phyloP scores from a whole-genome alignment of 148 eudicot species.

The Amaranthus palmeri region DNA sequence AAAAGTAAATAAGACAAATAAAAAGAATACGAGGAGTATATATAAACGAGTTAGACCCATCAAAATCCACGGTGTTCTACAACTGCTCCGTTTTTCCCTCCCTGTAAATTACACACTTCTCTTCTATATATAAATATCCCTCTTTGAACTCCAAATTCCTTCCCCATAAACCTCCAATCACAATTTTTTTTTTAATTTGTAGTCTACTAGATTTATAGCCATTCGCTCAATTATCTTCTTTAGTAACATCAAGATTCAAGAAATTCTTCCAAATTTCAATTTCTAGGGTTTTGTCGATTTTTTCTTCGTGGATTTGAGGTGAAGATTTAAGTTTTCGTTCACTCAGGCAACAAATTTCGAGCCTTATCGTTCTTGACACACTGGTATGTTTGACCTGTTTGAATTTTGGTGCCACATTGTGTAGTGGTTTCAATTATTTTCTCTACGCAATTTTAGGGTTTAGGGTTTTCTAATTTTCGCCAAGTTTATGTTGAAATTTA shows the following conservation, averaged over 20 bases:
- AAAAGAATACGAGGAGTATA: no score
- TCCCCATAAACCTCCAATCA: not conserved
- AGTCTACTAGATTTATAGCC: no score
- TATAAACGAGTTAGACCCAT: no score
- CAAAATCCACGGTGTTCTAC: no score
- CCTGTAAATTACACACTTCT: not conserved
- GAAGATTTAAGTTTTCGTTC: not conserved
- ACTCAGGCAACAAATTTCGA: slow-evolving; percentile 35
- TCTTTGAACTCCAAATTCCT: slow-evolving; percentile 2
- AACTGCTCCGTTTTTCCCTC: no score
- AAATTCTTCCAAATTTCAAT: not conserved
- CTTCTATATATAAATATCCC: slow-evolving; percentile 16
- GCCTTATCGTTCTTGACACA: slow-evolving; percentile 24
- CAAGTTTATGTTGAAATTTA: not conserved
- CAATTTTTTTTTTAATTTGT: no score
- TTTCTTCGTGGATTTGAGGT: not conserved
- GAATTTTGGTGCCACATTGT: not conserved
- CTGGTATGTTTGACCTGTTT: slow-evolving; percentile 18
- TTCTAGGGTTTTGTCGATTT: slow-evolving; percentile 29
- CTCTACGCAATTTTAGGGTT: slow-evolving; percentile 5
- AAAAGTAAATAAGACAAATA: no score
- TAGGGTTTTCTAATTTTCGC: slow-evolving; percentile 17
- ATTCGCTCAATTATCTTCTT: not conserved
- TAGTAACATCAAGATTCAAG: no score
- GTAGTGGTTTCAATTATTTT: not conserved